Base-by-base conservation (phyloP, 2,329 filamentous ascomycete species). In the Apiospora phragmitis region DNA sequence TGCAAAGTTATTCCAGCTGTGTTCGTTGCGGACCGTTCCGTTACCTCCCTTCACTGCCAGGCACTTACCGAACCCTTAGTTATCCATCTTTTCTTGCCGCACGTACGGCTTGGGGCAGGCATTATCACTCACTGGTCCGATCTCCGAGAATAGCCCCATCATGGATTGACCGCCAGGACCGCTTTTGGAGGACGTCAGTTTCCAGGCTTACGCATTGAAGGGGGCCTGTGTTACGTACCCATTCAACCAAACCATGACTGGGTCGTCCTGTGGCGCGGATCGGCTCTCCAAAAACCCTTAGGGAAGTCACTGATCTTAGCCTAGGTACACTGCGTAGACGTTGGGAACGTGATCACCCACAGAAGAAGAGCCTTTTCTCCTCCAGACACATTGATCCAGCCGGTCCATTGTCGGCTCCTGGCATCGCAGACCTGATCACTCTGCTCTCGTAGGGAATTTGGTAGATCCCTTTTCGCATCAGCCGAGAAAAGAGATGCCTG, bases 1-100 rank as follows among this genome's bases (percentile, higher is more conserved):
- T n/a, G 71, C 70, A 62, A 73, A 74, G 41, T 74, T 74, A n/a
- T 41, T 70, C 73, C 73, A 74, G 67, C 73, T 74, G 29, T 70
- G 65, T 41, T 73, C 70, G 65, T 74, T 74, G n/a, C 43, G 66
- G 14, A 67, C 24, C 12, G 74, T 75, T 0, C 35, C 68, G 51
- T 73, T 72, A 16, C 70, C 70, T 18, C 68, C 62, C 12, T 68
- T 21, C 24, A 69, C 51, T 7, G 71, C 49, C 18, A 70, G 62
- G 49, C 74, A 75, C 51, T 59, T n/a, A 21, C 16, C 29, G 12
- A 35, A 7, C 16, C 51, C 16, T 59, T 35, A 35, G 29, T n/a
- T 21, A 35, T 21, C 16, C 16, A 6, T 35, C 51, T 9, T 35
- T 1, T 59, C 29, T n/a, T 21, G 0, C 8, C 4, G 18, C n/a